Conservation (phyloP, 192 early-diverging fungal species). For the Gonapodya sp. region DNA sequence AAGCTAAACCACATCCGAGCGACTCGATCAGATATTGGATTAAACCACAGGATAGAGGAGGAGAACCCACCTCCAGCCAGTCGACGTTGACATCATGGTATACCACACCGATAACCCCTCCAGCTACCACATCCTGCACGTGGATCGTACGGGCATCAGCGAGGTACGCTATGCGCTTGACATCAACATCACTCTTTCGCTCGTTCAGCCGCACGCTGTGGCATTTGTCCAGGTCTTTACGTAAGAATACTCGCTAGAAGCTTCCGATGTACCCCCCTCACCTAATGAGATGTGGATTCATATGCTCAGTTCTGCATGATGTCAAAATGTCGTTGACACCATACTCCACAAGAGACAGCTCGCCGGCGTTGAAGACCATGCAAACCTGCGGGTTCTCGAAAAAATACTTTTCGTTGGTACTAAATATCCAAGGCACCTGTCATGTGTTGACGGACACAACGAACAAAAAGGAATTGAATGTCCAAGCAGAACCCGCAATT, state of each 20-base stretch:
- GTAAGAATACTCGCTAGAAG: background rate
- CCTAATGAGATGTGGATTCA: constrained; percentile 54
- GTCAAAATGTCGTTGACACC: constrained; percentile 55
- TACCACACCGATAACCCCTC: constrained; percentile 30
- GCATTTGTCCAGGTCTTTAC: background rate
- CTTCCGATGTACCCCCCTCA: background rate
- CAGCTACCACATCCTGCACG: constrained; percentile 40
- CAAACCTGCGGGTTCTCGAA: constrained; percentile 53
- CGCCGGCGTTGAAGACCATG: constrained; percentile 59
- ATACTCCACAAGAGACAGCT: constrained; percentile 53
- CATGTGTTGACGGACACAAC: background rate
- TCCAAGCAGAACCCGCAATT: background rate
- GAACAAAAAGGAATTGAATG: constrained; percentile 14
- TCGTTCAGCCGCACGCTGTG: constrained; percentile 52
- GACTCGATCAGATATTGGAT: background rate
- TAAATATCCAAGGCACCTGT: constrained; percentile 47
- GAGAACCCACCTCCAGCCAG: constrained; percentile 46
- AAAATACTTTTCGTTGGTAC: constrained; percentile 46
- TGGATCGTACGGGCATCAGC: constrained; percentile 52
- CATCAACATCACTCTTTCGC: constrained; percentile 38
- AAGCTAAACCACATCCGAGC: constrained; percentile 21
- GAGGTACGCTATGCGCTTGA: constrained; percentile 48
- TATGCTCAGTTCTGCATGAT: constrained; percentile 51
- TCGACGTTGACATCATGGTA: constrained; percentile 47
- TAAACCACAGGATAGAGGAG: too few relatives aligned